A percentile compares a stretch with the other conserved stretches of the same genome.
Evolutionary conservation across 495 filamentous ascomycete genomes (phyloP).

Genomic region (Xylaria grammica): DNA sequence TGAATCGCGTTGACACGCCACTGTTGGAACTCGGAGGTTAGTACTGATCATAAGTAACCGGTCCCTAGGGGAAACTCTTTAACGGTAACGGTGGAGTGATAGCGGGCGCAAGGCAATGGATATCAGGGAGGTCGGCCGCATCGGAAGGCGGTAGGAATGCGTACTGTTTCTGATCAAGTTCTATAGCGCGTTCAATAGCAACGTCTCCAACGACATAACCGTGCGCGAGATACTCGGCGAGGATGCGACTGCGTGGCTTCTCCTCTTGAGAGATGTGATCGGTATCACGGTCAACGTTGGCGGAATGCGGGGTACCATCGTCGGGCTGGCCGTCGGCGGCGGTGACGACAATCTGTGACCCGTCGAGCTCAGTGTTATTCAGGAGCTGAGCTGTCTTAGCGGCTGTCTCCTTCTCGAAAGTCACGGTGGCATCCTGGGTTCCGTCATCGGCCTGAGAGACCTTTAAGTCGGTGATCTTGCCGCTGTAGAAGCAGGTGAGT

Average conservation of each 20-base stretch:
- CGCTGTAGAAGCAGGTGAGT: conserved; percentile 58
- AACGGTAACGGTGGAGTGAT: no score
- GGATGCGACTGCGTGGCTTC: conserved; percentile 88
- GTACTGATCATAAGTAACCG: no score
- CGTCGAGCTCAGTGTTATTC: conserved; percentile 90
- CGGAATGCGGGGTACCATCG: conserved; percentile 56
- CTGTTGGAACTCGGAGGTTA: background rate
- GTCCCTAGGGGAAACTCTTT: no score
- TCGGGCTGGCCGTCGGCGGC: conserved; percentile 68
- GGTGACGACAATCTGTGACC: conserved; percentile 78
- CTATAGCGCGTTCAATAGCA: conserved; percentile 83
- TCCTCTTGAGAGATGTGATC: conserved; percentile 87
- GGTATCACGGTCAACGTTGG: conserved; percentile 58
- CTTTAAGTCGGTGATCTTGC: conserved; percentile 85
- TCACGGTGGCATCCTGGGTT: conserved; percentile 82
- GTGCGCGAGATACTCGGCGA: conserved; percentile 94
- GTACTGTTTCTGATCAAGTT: conserved; percentile 84
- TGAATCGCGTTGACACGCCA: conserved; percentile 79
- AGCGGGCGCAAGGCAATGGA: no score
- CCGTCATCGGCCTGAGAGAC: conserved; percentile 68
- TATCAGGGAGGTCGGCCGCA: background rate
- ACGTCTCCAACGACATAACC: conserved; percentile 87
- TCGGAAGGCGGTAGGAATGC: conserved; percentile 2
- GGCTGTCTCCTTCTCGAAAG: conserved; percentile 94
- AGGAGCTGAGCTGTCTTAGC: conserved; percentile 96